phyloP scores from a whole-genome alignment of 257 asterid genomes.

The Ligustrum vulgare region DNA sequence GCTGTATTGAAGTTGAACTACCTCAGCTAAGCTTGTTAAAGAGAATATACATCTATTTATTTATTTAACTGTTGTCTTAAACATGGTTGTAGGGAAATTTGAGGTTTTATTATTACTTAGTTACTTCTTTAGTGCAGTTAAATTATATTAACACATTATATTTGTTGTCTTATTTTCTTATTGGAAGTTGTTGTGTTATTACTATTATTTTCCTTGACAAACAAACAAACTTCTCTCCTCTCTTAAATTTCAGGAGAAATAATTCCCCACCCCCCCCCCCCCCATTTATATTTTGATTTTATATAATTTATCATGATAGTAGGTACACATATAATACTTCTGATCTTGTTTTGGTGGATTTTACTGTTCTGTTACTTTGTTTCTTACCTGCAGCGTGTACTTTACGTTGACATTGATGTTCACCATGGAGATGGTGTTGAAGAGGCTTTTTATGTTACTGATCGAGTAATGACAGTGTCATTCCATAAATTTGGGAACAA shows the following conservation, averaged over 20 bases:
- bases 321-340: background rate
- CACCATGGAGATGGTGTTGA: conserved; percentile 79
- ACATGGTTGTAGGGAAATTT: background rate
- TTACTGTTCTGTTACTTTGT: conserved; percentile 16
- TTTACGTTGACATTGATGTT: conserved; percentile 60
- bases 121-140: background rate
- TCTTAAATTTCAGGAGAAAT: background rate
- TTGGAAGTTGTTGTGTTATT: background rate
- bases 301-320: background rate
- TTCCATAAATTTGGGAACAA: conserved; percentile 68
- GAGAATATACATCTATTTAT: background rate
- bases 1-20: background rate
- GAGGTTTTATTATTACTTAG: background rate
- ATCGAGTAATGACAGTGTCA: conserved; percentile 71
- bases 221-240: background rate
- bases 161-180: background rate
- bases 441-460: conserved; percentile 67
- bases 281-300: background rate
- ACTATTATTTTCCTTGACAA: background rate
- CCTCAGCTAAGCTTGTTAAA: background rate
- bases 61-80: background rate
- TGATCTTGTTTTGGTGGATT: conserved; percentile 1
- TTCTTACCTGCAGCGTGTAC: conserved; percentile 50
- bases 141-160: background rate
- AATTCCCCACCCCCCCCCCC: too few relatives aligned